Evolutionary conservation across 768 basidiomycete genomes (phyloP).

Genomic region (Pleurotus citrinopileatus): DNA sequence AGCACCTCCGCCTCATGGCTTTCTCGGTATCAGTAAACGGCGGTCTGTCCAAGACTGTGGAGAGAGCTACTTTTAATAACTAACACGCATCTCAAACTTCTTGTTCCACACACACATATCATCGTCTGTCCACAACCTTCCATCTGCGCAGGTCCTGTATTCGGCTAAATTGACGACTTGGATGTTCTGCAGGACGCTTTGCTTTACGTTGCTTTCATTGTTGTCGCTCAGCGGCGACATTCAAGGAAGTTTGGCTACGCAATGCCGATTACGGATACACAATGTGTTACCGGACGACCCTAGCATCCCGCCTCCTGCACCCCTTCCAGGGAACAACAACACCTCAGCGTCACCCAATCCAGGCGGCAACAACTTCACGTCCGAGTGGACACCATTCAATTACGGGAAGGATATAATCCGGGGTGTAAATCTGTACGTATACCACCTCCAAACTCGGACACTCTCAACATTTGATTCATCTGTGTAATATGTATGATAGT

Average conservation of each 20-base stretch:
- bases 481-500: constrained; percentile 23
- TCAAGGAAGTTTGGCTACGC: constrained; percentile 20
- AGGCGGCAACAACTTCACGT: constrained; percentile 10
- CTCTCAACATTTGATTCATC: no score
- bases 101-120: no score
- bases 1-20: not conserved
- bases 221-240: constrained; percentile 6
- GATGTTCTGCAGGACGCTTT: not conserved
- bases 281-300: constrained; percentile 12
- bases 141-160: constrained; percentile 1
- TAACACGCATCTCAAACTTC: not conserved
- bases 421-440: constrained; percentile 56
- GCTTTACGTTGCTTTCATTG: not conserved
- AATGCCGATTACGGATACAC: constrained; percentile 25
- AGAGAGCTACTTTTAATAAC: not conserved
- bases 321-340: constrained; percentile 9
- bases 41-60: not conserved
- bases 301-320: constrained; percentile 10
- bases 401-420: constrained; percentile 46
- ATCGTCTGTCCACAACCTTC: no score
- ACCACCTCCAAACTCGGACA: no score
- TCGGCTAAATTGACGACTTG: not conserved
- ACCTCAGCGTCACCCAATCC: constrained; percentile 11
- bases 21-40: not conserved
- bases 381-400: constrained; percentile 32